Evolutionary conservation across 495 filamentous ascomycete genomes (phyloP).

Genomic region (Tuber magnatum): DNA sequence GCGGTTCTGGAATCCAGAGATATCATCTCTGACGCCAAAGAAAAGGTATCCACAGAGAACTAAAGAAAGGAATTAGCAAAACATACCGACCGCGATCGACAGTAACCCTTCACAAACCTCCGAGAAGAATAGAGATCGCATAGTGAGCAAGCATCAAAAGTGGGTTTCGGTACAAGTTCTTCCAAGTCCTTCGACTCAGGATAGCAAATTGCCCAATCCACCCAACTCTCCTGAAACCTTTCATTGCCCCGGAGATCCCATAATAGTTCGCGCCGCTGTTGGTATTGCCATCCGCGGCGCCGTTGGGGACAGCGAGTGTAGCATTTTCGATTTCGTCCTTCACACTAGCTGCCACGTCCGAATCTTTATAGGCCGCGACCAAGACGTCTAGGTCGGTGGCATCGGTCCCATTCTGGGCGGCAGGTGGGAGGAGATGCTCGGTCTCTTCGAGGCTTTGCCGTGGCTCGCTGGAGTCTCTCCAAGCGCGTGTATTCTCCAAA

Average conservation of each 20-base stretch:
- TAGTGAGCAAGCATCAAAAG: constrained; percentile 99
- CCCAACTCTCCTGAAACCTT: constrained; percentile 74
- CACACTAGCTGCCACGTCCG: constrained; percentile 68
- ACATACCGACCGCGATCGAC: not conserved
- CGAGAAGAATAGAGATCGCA: constrained; percentile 92
- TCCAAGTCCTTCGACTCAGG: constrained; percentile 85
- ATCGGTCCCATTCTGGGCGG: constrained; percentile 52
- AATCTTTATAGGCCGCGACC: constrained; percentile 63
- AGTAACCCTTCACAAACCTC: constrained; percentile 35
- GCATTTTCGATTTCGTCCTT: constrained; percentile 73
- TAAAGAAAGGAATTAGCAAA: not conserved
- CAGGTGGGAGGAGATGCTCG: constrained; percentile 67
- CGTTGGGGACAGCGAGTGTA: constrained; percentile 61
- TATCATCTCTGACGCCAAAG: constrained; percentile 91
- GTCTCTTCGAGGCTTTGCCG: constrained; percentile 59
- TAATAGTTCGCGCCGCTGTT: constrained; percentile 42
- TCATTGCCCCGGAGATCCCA: constrained; percentile 50
- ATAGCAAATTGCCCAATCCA: constrained; percentile 76
- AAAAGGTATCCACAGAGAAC: constrained; percentile 93
- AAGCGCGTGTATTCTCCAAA: constrained; percentile 52
- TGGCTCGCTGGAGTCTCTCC: constrained; percentile 49
- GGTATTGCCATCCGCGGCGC: constrained; percentile 56
- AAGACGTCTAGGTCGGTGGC: constrained; percentile 74
- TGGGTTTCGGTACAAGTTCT: constrained; percentile 93
- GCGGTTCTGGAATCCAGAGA: constrained; percentile 94